Percentiles rank a stretch among this genome's conserved stretches.
Evolutionary conservation across 768 basidiomycete genomes (phyloP).

Genomic region (Suillus sp.): DNA sequence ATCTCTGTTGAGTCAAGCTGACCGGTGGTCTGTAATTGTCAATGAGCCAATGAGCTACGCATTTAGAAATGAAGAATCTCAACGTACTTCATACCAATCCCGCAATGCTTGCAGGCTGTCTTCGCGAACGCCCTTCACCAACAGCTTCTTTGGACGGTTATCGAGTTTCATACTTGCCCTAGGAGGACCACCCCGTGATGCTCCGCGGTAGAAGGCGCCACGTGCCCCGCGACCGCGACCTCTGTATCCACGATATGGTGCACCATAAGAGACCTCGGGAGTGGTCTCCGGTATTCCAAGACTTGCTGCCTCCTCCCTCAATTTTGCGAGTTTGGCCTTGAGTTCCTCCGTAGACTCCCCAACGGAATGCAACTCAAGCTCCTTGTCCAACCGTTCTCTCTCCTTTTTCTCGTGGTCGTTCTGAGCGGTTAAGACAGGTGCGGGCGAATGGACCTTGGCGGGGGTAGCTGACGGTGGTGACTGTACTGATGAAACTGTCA

Average conservation of each 20-base stretch:
- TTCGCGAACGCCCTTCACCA: slow-evolving; percentile 67
- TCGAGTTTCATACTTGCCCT: slow-evolving; percentile 86
- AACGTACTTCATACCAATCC: slow-evolving; percentile 80
- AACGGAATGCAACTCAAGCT: slow-evolving; percentile 66
- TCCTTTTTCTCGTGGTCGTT: slow-evolving; percentile 57
- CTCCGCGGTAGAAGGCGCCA: slow-evolving; percentile 60
- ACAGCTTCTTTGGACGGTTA: slow-evolving; percentile 80
- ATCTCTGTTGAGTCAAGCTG: slow-evolving; percentile 68
- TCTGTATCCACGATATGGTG: slow-evolving; percentile 67
- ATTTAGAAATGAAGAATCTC: not conserved
- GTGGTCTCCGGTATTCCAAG: slow-evolving; percentile 61
- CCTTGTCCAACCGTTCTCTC: slow-evolving; percentile 74
- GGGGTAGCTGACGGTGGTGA: slow-evolving; percentile 32
- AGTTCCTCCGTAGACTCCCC: slow-evolving; percentile 66
- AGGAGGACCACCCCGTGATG: slow-evolving; percentile 64
- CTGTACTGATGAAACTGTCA: slow-evolving; percentile 47
- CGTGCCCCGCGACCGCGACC: slow-evolving; percentile 63
- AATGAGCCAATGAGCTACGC: slow-evolving; percentile 12
- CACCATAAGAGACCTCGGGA: slow-evolving; percentile 38
- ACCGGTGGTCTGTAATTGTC: slow-evolving; percentile 54
- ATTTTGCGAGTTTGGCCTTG: slow-evolving; percentile 71
- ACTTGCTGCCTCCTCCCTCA: slow-evolving; percentile 82
- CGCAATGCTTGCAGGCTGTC: slow-evolving; percentile 61
- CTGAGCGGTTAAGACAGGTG: slow-evolving; percentile 23
- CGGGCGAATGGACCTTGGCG: slow-evolving; percentile 32